Percentiles rank a stretch among this genome's conserved stretches.
Evolutionary conservation across 495 filamentous ascomycete species (phyloP).

Genomic region (Hypoxylon intermedium): DNA sequence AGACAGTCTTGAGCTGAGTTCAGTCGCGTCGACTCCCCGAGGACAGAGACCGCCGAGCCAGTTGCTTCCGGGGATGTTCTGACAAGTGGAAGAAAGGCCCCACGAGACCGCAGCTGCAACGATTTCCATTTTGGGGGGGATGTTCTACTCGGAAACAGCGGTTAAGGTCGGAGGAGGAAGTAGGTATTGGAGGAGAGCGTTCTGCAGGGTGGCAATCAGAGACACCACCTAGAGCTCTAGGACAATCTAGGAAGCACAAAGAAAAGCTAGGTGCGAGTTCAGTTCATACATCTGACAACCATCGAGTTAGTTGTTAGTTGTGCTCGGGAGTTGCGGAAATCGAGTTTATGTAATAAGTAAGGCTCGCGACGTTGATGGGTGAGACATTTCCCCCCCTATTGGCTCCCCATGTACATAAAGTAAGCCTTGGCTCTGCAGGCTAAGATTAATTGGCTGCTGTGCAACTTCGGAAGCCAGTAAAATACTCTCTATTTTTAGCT

Average conservation of each 20-base stretch:
- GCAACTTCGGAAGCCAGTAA: too few species aligned
- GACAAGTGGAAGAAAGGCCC: slow-evolving; percentile 16
- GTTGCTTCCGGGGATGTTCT: background rate
- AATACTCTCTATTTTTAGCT: too few species aligned
- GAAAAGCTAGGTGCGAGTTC: too few species aligned
- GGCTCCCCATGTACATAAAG: background rate
- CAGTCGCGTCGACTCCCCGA: slow-evolving; percentile 4
- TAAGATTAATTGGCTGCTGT: background rate
- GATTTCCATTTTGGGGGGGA: slow-evolving; percentile 10
- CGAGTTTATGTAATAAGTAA: background rate
- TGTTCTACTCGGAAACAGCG: background rate
- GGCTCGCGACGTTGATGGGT: background rate
- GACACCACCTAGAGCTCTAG: background rate
- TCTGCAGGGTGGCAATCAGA: background rate
- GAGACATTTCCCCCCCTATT: background rate
- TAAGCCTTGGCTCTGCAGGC: background rate
- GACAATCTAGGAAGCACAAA: background rate
- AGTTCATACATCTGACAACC: too few species aligned
- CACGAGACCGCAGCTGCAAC: slow-evolving; percentile 7
- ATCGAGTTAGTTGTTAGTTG: too few species aligned
- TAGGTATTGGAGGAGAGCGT: background rate
- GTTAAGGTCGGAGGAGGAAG: background rate
- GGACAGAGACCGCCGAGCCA: slow-evolving; percentile 7
- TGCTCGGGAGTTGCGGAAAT: too few species aligned
- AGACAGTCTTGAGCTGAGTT: slow-evolving; percentile 45